phyloP scores from a whole-genome alignment of 257 asterid species.

The Coffea eugenioides region DNA sequence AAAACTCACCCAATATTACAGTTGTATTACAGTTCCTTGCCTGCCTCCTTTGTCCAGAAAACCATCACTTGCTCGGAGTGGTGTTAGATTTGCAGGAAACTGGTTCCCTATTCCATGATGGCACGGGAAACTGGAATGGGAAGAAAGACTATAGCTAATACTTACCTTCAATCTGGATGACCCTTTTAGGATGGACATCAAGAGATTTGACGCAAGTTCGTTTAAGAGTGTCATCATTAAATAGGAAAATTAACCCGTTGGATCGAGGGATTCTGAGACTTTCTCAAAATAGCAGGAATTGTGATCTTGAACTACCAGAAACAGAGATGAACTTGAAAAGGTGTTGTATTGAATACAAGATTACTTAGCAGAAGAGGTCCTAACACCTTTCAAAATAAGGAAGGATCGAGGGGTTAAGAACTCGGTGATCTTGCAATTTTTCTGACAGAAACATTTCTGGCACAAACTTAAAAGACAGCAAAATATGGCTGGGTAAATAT shows the following conservation, averaged over 20 bases:
- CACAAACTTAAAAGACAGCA: neutral
- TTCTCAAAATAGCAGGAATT: neutral
- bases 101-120: constrained; percentile 13
- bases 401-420: neutral
- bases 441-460: neutral
- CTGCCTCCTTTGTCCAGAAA: constrained; percentile 10
- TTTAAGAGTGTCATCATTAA: neutral
- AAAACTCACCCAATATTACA: constrained; percentile 20
- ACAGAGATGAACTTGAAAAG: neutral
- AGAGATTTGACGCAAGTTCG: neutral
- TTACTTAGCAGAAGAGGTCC: neutral
- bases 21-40: constrained; percentile 6
- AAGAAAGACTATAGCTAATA: neutral
- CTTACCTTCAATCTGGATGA: constrained; percentile 7
- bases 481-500: neutral
- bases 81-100: constrained; percentile 10
- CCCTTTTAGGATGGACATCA: neutral
- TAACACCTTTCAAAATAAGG: neutral
- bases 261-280: neutral
- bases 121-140: neutral
- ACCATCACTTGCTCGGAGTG: constrained; percentile 6
- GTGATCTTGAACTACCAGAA: neutral
- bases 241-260: neutral
- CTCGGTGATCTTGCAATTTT: neutral
- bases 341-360: neutral